These are phyloP conservation scores for Plasmopara muralis DNA, from an alignment of 352 stramenopile species.

Conservation along the genomic window DNA sequence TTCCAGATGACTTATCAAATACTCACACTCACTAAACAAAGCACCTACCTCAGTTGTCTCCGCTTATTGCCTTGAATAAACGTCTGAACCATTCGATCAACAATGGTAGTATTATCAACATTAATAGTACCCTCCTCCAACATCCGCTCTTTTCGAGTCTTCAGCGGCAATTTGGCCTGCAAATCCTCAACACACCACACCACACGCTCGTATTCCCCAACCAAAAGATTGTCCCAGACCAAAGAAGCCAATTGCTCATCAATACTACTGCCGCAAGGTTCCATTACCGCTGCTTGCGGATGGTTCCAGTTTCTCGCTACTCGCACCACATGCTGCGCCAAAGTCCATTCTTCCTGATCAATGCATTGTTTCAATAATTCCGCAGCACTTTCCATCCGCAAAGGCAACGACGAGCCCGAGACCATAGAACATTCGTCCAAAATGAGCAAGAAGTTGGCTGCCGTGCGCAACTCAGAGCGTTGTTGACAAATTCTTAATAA, in stretches of 20 bases:
- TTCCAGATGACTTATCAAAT: constrained; percentile 4
- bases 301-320: constrained; percentile 78
- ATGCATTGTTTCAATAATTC: constrained; percentile 64
- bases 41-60: constrained; percentile 30
- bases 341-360: constrained; percentile 65
- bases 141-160: constrained; percentile 17
- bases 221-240: constrained; percentile 47
- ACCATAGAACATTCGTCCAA: constrained; percentile 58
- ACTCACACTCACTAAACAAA: background rate
- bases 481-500: constrained; percentile 56
- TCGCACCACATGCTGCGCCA: constrained; percentile 72
- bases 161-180: constrained; percentile 46
- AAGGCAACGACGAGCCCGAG: constrained; percentile 19
- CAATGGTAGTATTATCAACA: constrained; percentile 15
- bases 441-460: constrained; percentile 79
- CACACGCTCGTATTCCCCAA: constrained; percentile 61
- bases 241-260: constrained; percentile 56
- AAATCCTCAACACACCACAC: constrained; percentile 56
- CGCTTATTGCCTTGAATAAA: constrained; percentile 43
- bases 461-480: constrained; percentile 64
- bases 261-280: constrained; percentile 24
- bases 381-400: constrained; percentile 48
- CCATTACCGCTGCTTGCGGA: constrained; percentile 10
- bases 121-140: background rate
- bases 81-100: constrained; percentile 29